Conservation (phyloP, 2,329 filamentous ascomycete genomes). For the Neocatenulostroma microsporum region DNA sequence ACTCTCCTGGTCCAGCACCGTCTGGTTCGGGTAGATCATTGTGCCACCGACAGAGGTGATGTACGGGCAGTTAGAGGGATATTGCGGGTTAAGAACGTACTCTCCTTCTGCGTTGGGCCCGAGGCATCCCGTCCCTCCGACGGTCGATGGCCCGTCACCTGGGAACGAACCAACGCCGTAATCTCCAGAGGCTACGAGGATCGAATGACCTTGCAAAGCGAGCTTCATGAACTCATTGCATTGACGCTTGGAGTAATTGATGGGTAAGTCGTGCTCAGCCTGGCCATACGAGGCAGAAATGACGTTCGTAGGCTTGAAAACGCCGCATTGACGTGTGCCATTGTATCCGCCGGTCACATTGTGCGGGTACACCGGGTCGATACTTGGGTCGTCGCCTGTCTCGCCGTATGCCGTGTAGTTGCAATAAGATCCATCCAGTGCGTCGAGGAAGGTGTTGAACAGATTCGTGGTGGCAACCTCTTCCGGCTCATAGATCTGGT, state of each 20-base stretch:
- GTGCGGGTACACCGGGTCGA: constrained; percentile 37
- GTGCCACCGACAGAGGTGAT: constrained; percentile 36
- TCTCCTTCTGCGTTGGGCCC: constrained; percentile 11
- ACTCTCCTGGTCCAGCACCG: constrained; percentile 14
- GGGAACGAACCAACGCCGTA: constrained; percentile 28
- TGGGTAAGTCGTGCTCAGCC: constrained; percentile 44
- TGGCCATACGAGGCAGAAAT: constrained; percentile 54
- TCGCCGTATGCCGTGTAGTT: constrained; percentile 11
- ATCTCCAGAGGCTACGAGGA: constrained; percentile 41
- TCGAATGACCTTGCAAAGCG: constrained; percentile 39
- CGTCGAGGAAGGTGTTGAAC: constrained; percentile 17
- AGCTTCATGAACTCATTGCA: constrained; percentile 36
- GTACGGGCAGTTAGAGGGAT: constrained; percentile 17
- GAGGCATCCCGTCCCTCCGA: too few species aligned
- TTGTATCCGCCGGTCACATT: constrained; percentile 41
- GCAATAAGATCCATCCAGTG: constrained; percentile 16
- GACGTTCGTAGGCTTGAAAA: constrained; percentile 49
- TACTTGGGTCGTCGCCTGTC: constrained; percentile 9
- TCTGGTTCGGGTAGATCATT: constrained; percentile 29
- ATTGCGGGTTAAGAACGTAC: constrained; percentile 17
- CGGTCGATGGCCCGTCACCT: constrained; percentile 11
- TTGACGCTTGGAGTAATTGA: constrained; percentile 42
- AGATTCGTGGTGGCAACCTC: too few species aligned
- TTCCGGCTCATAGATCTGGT: constrained; percentile 6
- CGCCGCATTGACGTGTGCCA: constrained; percentile 38